Percentiles rank a stretch among this genome's conserved stretches.
Conservation (phyloP, 2,329 filamentous ascomycete genomes). For the Phialophora verrucosa region DNA sequence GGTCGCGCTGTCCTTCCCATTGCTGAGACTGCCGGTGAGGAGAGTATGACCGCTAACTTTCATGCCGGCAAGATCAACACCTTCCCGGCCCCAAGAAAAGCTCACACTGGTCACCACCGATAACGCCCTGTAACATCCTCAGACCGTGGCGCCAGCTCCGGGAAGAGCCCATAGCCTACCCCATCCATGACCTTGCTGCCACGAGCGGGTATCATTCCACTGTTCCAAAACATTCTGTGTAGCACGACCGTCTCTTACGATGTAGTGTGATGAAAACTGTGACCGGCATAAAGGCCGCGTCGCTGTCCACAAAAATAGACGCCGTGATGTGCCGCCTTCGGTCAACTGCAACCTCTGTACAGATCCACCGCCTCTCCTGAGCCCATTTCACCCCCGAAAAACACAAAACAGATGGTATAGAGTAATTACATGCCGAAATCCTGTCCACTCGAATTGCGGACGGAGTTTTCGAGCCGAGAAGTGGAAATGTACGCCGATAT, state of each 20-base stretch:
- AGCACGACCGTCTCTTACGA: conserved; percentile 30
- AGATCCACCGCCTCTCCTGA: neutral
- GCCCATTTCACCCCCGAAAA: neutral
- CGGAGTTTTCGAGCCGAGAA: conserved; percentile 4
- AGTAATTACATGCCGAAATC: conserved; percentile 23
- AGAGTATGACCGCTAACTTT: neutral
- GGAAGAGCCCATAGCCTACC: neutral
- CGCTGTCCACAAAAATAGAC: conserved; percentile 7
- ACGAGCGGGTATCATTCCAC: conserved; percentile 31
- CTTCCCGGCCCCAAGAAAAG: neutral
- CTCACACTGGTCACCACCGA: neutral
- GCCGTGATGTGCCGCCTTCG: conserved; percentile 25
- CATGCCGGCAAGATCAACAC: neutral
- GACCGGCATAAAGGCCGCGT: neutral
- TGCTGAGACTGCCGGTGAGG: neutral
- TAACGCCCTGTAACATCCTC: neutral
- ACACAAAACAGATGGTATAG: conserved; percentile 9
- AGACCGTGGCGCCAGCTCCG: neutral
- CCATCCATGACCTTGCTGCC: conserved; percentile 11
- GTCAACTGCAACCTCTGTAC: conserved; percentile 15
- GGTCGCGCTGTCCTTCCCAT: neutral
- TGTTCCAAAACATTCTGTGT: conserved; percentile 25
- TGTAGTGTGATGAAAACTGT: neutral
- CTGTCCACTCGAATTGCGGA: neutral
- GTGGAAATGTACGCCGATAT: conserved; percentile 9